phyloP scores from a whole-genome alignment of 495 filamentous ascomycete species.

The Tirmania nivea region DNA sequence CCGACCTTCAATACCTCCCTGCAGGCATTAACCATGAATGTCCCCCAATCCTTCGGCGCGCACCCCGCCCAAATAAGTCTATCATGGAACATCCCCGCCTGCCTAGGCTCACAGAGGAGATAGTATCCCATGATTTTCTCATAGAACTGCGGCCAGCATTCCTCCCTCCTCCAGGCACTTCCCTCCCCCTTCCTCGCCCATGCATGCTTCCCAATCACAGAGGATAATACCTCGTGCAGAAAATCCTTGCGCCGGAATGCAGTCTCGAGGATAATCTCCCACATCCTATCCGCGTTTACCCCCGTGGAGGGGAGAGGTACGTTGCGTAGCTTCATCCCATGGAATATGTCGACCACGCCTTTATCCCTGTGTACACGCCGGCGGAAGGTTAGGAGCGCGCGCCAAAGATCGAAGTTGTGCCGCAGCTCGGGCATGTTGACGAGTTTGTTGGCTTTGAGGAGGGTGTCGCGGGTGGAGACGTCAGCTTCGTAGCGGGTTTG shows the following conservation, averaged over 20 bases:
- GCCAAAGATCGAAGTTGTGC: conserved; percentile 8
- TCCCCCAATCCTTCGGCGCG: no score
- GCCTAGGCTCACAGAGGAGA: no score
- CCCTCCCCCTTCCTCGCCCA: no score
- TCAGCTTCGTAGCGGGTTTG: conserved; percentile 6
- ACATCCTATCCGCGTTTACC: conserved; percentile 5
- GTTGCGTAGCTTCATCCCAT: conserved; percentile 7
- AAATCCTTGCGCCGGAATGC: background rate
- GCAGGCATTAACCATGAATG: no score
- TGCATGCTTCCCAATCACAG: no score
- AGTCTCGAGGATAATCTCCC: conserved; percentile 9
- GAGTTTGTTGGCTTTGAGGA: conserved; percentile 2
- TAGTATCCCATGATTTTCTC: no score
- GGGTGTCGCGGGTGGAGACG: conserved; percentile 1
- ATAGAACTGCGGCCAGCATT: no score
- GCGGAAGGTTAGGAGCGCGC: conserved; percentile 9
- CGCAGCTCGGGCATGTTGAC: conserved; percentile 8
- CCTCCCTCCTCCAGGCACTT: no score
- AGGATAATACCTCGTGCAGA: no score
- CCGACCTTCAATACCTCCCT: no score
- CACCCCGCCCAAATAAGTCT: no score
- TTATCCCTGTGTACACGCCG: conserved; percentile 8
- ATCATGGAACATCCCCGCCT: no score
- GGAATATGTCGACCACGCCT: conserved; percentile 13
- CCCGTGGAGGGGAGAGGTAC: conserved; percentile 11